Evolutionary conservation across 495 filamentous ascomycete genomes (phyloP), one percentile per base, ranked within the genome.

Genomic region (Aspergillus bridgeri): DNA sequence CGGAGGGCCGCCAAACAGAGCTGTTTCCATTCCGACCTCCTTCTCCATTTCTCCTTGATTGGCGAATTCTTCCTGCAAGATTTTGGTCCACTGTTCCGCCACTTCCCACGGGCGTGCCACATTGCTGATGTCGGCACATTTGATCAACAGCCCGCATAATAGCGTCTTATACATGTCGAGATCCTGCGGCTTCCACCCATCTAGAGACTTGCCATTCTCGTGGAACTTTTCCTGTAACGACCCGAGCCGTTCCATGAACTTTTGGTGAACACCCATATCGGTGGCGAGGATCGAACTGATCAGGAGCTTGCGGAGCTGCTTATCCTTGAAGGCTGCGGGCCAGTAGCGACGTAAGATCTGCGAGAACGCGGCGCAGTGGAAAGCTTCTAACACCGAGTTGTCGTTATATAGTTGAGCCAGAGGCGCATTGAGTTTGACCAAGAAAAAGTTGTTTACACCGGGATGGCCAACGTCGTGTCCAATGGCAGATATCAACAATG

Each of bases 361-460:
- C 2, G 91, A 97, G 67, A 92, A 98, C 3, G 95, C 94, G 15
- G 94, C 95, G 67, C 94, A 97, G 65, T 98, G 94, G 69, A 97
- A 98, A 17, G 92, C 93, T 74, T 98, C 94, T 24, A 98, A 82
- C 21, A 98, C 94, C 17, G 94, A 98, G 60, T 88, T 89, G 69
- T 98, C 94, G 69, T 98, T 98, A 74, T 98, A 98, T 15, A 98
- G 78, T 68, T 98, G 94, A n/a, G 94, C 94, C 18, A 98, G 79
- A 13, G 94, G 95, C 42, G 94, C 89, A 67, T 97, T 96, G 20
- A 96, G 83, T 50, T 89, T 90, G 22, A 96, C 86, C 8, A 98
- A 76, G 67, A 98, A 98, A 15, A 91, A 91, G 69, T 98, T 98
- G 75, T 98, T 98, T 56, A 98, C 95, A 38, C 94, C 94, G 17